Evolutionary conservation across 306 rosid genomes (phyloP), one percentile per base, ranked within the genome.

Genomic region (Medicago arabica): DNA sequence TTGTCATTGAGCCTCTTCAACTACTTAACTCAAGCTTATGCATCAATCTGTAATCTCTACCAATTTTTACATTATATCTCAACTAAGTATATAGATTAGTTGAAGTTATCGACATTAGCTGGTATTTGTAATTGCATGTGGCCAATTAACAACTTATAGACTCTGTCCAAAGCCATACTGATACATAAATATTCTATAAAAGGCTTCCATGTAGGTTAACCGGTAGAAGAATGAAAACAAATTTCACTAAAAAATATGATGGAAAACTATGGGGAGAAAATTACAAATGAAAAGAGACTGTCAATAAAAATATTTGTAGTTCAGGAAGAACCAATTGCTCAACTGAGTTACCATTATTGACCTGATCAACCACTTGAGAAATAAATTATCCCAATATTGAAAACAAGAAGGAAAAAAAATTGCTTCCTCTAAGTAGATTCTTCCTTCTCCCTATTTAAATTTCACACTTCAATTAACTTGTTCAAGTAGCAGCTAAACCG

Each of bases 401-500:
- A 43, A 36, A 76, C 46, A 18, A 41, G 65, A 60, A 80, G 2
- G n/a, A 58, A n/a, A 63, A 66, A 58, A 9, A 10, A 4, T 47
- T 34, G 75, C 64, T 61, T 74, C 83, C 62, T 9, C 36, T 38
- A 47, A 19, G 72, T 23, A 53, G 62, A 54, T 70, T 61, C 69
- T 64, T 75, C 69, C 74, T 62, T 54, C 69, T 54, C 16, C 74
- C 44, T 44, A 18, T 51, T 49, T 66, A 76, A 58, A 67, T 31
- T 82, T 82, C 84, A 84, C 61, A 77, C 82, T 47, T 81, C 71
- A 87, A 85, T 89, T 80, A 83, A 73, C 75, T 75, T 79, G 41
- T 88, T 91, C 83, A 72, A 82, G n/a, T n/a, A n/a, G n/a, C n/a
- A n/a, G 61, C 77, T 74, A 89, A 84, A 75, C 93, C 83, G 21